Evolutionary conservation across 352 stramenopile genomes (phyloP), one percentile per base, ranked within the genome.

Genomic region (Sclerospora graminicola): DNA sequence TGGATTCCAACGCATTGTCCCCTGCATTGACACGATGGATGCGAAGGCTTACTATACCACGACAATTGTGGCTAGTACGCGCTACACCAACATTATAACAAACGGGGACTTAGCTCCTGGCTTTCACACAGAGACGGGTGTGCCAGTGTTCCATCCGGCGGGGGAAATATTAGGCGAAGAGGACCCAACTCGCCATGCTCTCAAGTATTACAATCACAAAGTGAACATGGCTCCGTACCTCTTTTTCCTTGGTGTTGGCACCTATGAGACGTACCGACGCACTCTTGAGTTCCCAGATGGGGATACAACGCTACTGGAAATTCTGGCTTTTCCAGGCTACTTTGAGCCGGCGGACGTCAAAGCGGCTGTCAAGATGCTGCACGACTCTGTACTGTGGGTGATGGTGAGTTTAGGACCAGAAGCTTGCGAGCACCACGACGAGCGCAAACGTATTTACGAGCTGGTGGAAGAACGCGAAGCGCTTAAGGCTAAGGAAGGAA

Each of bases 181-280:
- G n/a, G 74, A 84, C 21, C 29, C 63, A 31, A 66, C 59, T 32
- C 69, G 75, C 36, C 75, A 87, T 43, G 75, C 61, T 20, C 58
- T 87, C 44, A 87, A 84, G 58, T 87, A 84, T 58, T 63, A 81
- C 61, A 87, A 87, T 54, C 75, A 87, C 60, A 84, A 63, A 54
- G 70, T 85, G n/a, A 85, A 84, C 60, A 88, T 88, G 75, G 75
- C 75, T 20, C 75, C 75, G 45, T 88, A 88, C 49, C 47, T 88
- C 35, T 88, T 88, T 41, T 88, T 88, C 62, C 45, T 88, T 2
- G 72, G 75, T 19, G 72, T 84, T n/a, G 75, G 75, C 39, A 69
- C 71, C 41, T 88, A 85, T 60, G 72, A 83, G 52, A 85, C 73
- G 31, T 88, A 74, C 52, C 67, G 72, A 31, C 66, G 71, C 28